A percentile compares a stretch with the other conserved stretches of the same genome.
phyloP scores from a whole-genome alignment of 192 early-diverging fungal genomes.

The Linnemannia zychae region DNA sequence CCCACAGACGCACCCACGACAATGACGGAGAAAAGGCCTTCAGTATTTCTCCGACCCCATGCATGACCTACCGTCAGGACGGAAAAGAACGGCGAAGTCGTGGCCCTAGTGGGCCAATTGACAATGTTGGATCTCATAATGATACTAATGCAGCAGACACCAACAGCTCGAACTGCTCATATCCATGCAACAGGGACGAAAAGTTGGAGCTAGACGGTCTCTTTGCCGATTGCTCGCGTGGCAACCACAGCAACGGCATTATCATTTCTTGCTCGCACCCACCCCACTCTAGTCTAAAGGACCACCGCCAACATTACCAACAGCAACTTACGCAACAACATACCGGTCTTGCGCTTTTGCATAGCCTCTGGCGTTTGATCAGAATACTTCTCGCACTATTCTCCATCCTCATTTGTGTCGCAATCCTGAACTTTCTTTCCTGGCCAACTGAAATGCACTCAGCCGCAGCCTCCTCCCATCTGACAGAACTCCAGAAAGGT shows the following conservation, averaged over 20 bases:
- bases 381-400: background rate
- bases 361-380: background rate
- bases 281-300: background rate
- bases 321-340: background rate
- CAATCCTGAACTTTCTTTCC: constrained; percentile 9
- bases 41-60: background rate
- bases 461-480: background rate
- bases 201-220: background rate
- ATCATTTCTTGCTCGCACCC: background rate
- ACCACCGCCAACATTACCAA: background rate
- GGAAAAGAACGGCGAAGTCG: background rate
- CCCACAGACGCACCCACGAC: background rate
- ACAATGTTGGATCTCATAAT: background rate
- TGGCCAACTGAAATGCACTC: background rate
- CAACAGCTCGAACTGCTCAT: background rate
- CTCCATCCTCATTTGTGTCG: constrained; percentile 25
- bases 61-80: background rate
- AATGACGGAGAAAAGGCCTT: background rate
- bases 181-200: background rate
- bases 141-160: background rate
- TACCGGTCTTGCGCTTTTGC: background rate
- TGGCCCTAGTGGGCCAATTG: background rate
- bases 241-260: background rate
- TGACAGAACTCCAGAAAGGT: background rate
- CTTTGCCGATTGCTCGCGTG: background rate